phyloP scores from a whole-genome alignment of 192 early-diverging fungal species.

The Phycomyces blakesleeanus region DNA sequence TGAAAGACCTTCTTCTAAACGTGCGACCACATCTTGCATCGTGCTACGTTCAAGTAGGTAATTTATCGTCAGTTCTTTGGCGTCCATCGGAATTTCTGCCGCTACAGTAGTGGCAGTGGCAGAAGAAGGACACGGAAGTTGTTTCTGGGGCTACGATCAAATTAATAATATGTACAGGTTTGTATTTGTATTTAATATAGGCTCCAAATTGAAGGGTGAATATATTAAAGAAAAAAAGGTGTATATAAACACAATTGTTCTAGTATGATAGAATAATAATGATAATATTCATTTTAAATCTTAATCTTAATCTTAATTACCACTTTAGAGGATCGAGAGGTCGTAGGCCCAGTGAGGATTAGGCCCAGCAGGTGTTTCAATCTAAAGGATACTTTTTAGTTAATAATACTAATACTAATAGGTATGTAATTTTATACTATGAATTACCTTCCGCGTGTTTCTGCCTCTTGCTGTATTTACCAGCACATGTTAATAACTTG shows the following conservation, averaged over 20 bases:
- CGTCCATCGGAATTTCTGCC: background rate
- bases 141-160: background rate
- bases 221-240: no score
- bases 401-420: background rate
- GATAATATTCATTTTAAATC: no score
- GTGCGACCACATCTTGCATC: constrained; percentile 21
- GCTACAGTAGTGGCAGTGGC: background rate
- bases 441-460: constrained; percentile 9
- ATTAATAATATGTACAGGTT: no score
- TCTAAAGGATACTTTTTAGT: background rate
- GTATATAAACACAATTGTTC: no score
- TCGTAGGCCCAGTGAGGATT: constrained; percentile 17
- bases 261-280: no score
- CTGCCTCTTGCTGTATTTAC: constrained; percentile 15
- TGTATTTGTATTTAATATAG: no score
- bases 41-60: background rate
- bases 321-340: no score
- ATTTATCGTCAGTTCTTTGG: no score
- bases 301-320: background rate
- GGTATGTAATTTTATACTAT: no score
- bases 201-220: no score
- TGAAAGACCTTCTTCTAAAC: constrained; percentile 14
- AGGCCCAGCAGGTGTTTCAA: constrained; percentile 13
- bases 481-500: no score
- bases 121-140: background rate